phyloP scores from a whole-genome alignment of 441 rosid genomes.

The Corymbia citriodora region DNA sequence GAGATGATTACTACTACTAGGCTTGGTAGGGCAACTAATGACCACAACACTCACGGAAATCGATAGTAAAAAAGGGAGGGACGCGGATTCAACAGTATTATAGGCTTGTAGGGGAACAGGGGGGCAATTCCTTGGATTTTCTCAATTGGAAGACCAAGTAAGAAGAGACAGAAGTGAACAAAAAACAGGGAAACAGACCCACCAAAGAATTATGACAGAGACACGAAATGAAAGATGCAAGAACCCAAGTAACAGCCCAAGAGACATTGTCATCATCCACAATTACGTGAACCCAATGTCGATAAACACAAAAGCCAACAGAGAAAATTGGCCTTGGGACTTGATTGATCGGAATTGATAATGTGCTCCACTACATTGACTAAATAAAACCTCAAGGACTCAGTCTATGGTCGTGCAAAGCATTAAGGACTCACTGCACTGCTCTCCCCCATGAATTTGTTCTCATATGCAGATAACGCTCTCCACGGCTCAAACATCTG shows the following conservation, averaged over 20 bases:
- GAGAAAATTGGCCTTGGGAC: not conserved
- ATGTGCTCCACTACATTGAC: not conserved
- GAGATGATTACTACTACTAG: conserved; percentile 2
- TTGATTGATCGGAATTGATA: not conserved
- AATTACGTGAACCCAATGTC: conserved; percentile 9
- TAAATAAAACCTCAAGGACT: not conserved
- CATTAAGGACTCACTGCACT: not conserved
- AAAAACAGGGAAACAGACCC: conserved; percentile 31
- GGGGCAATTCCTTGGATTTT: conserved; percentile 12
- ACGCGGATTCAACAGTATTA: conserved; percentile 23
- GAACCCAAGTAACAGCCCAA: conserved; percentile 31
- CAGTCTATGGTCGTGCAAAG: not conserved
- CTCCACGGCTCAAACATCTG: not conserved
- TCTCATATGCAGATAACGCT: not conserved
- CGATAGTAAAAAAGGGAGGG: conserved; percentile 29
- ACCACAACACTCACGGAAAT: conserved; percentile 23
- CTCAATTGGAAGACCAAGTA: conserved; percentile 15
- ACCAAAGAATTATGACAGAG: conserved; percentile 41
- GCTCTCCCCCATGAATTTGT: not conserved
- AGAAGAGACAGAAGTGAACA: conserved; percentile 16
- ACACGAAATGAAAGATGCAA: conserved; percentile 22
- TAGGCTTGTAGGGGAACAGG: conserved; percentile 15
- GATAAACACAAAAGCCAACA: conserved; percentile 27
- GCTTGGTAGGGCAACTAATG: conserved; percentile 1
- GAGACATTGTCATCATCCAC: conserved; percentile 9